phyloP scores from a whole-genome alignment of 768 basidiomycete species.

The Mycena crocata region DNA sequence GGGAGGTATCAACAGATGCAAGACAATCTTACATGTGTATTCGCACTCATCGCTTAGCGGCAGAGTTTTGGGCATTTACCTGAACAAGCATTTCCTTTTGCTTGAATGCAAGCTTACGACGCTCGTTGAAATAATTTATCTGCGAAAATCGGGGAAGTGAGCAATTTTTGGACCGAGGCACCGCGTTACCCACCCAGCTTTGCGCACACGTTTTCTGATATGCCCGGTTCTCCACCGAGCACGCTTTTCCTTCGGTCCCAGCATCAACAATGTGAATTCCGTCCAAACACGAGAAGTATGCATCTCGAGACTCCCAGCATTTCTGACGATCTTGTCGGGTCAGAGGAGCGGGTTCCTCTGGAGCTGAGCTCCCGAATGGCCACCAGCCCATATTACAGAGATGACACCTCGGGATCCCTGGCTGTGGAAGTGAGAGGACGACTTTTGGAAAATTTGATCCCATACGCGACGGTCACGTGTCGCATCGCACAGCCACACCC shows the following conservation, averaged over 20 bases:
- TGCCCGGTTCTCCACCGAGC: slow-evolving; percentile 61
- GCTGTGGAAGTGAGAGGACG: not conserved
- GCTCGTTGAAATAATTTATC: slow-evolving; percentile 97
- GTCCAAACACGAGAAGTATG: slow-evolving; percentile 89
- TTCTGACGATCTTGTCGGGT: slow-evolving; percentile 76
- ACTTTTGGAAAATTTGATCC: not conserved
- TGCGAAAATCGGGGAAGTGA: slow-evolving; percentile 44
- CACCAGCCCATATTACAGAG: slow-evolving; percentile 55
- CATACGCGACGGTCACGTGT: not conserved
- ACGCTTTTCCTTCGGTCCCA: slow-evolving; percentile 75
- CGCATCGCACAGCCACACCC: not conserved
- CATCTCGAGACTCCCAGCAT: slow-evolving; percentile 90
- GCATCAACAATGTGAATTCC: slow-evolving; percentile 73
- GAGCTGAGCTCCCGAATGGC: slow-evolving; percentile 41
- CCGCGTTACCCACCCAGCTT: slow-evolving; percentile 79
- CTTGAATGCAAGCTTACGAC: slow-evolving; percentile 82
- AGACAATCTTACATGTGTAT: not conserved
- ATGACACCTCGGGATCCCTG: not conserved
- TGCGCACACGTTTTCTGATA: slow-evolving; percentile 86
- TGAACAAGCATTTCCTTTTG: slow-evolving; percentile 78
- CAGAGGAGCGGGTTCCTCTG: slow-evolving; percentile 53
- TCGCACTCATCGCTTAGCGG: slow-evolving; percentile 18
- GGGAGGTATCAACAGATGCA: not conserved
- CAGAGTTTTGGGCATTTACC: slow-evolving; percentile 47
- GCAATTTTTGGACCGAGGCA: not conserved